A percentile compares a stretch with the other conserved stretches of the same genome.
Evolutionary conservation across 139 green algal genomes (phyloP).

Genomic region (Bryopsis sp.): DNA sequence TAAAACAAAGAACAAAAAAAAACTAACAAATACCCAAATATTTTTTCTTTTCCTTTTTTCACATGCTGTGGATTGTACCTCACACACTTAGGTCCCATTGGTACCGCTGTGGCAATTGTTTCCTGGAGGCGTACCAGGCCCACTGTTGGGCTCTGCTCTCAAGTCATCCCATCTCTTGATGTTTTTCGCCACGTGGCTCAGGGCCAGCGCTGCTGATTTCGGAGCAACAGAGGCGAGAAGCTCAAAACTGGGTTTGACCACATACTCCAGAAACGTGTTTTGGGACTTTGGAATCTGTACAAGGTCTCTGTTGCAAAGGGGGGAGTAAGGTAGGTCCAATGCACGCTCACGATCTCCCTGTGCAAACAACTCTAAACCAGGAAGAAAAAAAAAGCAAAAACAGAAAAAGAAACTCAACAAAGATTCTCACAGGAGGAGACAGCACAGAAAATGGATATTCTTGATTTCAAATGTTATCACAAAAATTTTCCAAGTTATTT

Average conservation of each 20-base stretch:
- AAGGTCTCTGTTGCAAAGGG: slow-evolving; percentile 7
- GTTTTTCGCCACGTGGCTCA: background rate
- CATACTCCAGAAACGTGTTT: slow-evolving; percentile 10
- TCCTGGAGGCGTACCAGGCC: no score
- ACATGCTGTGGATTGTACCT: no score
- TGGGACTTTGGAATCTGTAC: slow-evolving; percentile 11
- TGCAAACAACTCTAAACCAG: slow-evolving; percentile 1
- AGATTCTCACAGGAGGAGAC: no score
- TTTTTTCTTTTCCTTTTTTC: no score
- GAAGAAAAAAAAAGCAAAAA: background rate
- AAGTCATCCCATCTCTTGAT: slow-evolving; percentile 1
- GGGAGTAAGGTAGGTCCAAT: background rate
- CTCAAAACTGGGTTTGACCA: slow-evolving; percentile 13
- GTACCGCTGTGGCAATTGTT: no score
- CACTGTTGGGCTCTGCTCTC: background rate
- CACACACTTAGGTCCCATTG: no score
- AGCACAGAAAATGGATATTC: background rate
- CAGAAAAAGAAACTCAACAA: no score
- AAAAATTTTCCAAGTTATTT: background rate
- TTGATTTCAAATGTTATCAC: background rate
- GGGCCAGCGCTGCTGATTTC: background rate
- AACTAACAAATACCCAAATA: no score
- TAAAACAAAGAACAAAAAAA: no score
- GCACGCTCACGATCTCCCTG: background rate
- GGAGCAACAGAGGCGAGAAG: slow-evolving; percentile 1